Base-by-base conservation (phyloP, 2,329 filamentous ascomycete species). In the Talaromyces rugulosus region DNA sequence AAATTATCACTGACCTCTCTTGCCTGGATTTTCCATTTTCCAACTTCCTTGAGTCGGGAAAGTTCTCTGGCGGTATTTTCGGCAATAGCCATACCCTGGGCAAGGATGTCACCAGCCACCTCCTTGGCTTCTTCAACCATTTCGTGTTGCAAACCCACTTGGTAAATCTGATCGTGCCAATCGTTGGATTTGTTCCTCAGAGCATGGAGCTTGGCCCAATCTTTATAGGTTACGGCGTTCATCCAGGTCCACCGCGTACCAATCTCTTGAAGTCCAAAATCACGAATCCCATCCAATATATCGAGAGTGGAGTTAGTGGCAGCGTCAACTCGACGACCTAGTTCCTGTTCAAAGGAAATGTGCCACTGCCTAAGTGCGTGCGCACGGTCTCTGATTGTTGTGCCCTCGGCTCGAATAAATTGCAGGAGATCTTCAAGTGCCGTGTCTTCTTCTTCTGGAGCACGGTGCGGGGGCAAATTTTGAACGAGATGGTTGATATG, bases 241-340 rank as follows among this genome's bases (percentile, higher is more conserved):
- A 92, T 95, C 89, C 91, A 96, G 12, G 94, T 92, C 93, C 95
- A 99, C 63, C 79, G 84, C 87, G 96, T 94, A 61, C 93, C 93
- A 59, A 97, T 92, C 74, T 96, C 91, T 73, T 96, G 91, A 36
- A 97, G 83, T 5, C 92, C 91, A 40, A 96, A 82, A 69, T 93
- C 89, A 50, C 91, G 87, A 63, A 95, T 93, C 70, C 87, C 86
- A 66, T 94, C 90, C 34, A 97, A 84, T 16, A 96, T 91, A 71
- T 88, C 85, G 59, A 96, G 86, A 53, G 94, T 94, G 47, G 89
- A 89, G 68, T 91, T 84, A n/a, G 92, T 87, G 8, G 91, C 89
- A 54, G 86, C 83, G 61, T 85, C 84, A 61, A 96, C 87, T 11
- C 90, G 84, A 7, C 82, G 79, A 64, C 88, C 82, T 4, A 92